phyloP scores from a whole-genome alignment of 495 filamentous ascomycete species.

The Usnea hakonensis region DNA sequence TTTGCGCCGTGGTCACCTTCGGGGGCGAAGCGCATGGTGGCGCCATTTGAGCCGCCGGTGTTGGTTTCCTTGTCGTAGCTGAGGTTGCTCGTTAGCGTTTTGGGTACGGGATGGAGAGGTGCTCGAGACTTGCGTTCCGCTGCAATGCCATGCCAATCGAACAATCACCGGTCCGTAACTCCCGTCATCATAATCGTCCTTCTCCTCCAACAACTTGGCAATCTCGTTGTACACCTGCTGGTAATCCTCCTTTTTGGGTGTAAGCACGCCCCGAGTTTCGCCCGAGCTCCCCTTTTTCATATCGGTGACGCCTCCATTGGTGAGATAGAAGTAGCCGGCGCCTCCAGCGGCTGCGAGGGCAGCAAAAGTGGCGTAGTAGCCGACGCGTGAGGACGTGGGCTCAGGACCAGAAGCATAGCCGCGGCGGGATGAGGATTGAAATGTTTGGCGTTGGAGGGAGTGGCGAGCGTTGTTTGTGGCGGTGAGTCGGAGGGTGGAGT shows the following conservation, averaged over 20 bases:
- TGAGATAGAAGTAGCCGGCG: slow-evolving; percentile 63
- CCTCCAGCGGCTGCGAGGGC: slow-evolving; percentile 56
- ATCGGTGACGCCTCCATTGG: slow-evolving; percentile 35
- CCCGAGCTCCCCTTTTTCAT: slow-evolving; percentile 24
- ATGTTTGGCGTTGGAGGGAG: slow-evolving; percentile 46
- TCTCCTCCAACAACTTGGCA: slow-evolving; percentile 68
- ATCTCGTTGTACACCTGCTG: slow-evolving; percentile 93
- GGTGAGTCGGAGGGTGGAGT: slow-evolving; percentile 40
- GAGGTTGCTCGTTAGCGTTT: background rate
- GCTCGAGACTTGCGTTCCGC: slow-evolving; percentile 48
- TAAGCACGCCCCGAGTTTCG: slow-evolving; percentile 51
- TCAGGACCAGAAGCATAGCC: slow-evolving; percentile 66
- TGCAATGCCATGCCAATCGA: slow-evolving; percentile 80
- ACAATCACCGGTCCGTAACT: slow-evolving; percentile 88
- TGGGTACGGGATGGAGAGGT: background rate
- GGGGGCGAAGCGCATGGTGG: slow-evolving; percentile 94
- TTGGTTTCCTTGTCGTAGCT: slow-evolving; percentile 76
- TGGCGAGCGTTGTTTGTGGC: slow-evolving; percentile 46
- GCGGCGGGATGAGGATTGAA: slow-evolving; percentile 59
- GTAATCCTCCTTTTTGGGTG: slow-evolving; percentile 78
- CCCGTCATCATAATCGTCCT: slow-evolving; percentile 94
- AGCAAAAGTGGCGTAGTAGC: slow-evolving; percentile 46
- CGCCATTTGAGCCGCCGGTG: slow-evolving; percentile 92
- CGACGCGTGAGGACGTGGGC: slow-evolving; percentile 43
- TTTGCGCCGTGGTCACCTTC: slow-evolving; percentile 92